Base-by-base conservation (phyloP, 768 basidiomycete species). In the Trametopsis cervina region DNA sequence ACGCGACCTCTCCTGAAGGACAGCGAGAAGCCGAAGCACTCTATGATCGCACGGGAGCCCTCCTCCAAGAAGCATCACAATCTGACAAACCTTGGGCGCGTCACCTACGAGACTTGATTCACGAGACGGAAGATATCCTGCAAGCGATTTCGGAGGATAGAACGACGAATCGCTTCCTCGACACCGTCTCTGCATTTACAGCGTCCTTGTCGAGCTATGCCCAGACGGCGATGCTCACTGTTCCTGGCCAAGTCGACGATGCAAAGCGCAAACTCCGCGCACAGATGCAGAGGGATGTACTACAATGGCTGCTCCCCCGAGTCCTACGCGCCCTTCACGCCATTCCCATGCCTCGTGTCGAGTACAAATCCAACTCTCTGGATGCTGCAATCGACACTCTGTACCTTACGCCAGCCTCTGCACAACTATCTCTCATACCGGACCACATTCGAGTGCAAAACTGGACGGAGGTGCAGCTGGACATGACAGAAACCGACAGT, bases 301-400 rank as follows among this genome's bases (percentile, higher is more conserved):
- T 63, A 18, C 36, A 12, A 40, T 64, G 60, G 60, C 39, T 61
- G 12, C 52, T 64, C 4, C 63, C 62, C 9, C 55, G 62, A 6
- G 11, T 57, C 17, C 42, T 64, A 11, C 47, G 51, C 18, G 52
- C 48, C 10, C 27, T 62, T n/a, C 40, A 47, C 15, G 55, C 51
- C 20, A 38, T 64, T 23, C 62, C 63, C 9, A 50, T 64, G 50
- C 63, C 63, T 4, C 60, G 62, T 17, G 51, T 64, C n/a, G 63
- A 63, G 40, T 57, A 51, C 47, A 52, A 50, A 39, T 45, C 44
- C 36, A 21, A 15, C 15, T 33, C 29, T 33, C 29, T 61, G n/a
- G 58, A 63, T 4, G 51, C 52, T 4, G 62, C 55, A 5, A 36
- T 64, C 33, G 62, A 60, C 38, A 41, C 60, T 17, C 38, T 61